Evolutionary conservation across 768 basidiomycete species (phyloP).

Genomic region (Coprinellus micaceus): DNA sequence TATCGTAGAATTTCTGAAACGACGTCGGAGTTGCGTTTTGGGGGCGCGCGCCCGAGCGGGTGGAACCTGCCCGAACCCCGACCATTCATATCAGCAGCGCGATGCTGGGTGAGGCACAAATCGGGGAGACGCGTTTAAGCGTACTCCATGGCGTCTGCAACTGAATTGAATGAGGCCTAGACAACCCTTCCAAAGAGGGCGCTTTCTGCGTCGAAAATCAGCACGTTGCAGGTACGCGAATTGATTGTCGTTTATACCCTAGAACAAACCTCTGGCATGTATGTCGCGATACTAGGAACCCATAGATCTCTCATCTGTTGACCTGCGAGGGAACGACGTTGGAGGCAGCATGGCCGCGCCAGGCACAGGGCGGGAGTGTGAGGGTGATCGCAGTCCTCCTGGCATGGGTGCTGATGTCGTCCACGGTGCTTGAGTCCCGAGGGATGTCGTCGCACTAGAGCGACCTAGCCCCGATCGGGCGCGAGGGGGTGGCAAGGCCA

Average conservation of each 20-base stretch:
- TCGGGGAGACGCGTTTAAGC: too few species aligned
- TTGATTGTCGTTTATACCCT: too few species aligned
- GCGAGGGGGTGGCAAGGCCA: not conserved
- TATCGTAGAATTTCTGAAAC: not conserved
- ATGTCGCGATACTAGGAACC: too few species aligned
- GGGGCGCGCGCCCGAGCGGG: too few species aligned
- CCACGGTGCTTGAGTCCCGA: constrained; percentile 3
- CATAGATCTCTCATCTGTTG: not conserved
- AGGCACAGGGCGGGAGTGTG: not conserved
- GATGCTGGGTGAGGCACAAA: too few species aligned
- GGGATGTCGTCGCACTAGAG: not conserved
- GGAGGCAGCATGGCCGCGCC: not conserved
- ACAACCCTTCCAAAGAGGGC: too few species aligned
- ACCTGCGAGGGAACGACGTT: not conserved
- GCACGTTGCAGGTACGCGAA: too few species aligned
- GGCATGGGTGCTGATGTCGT: not conserved
- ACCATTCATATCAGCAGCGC: not conserved
- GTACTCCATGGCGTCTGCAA: too few species aligned
- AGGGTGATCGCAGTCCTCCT: not conserved
- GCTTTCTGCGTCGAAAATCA: too few species aligned
- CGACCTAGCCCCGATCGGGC: not conserved
- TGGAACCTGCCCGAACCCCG: not conserved
- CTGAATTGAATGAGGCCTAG: too few species aligned
- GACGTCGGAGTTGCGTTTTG: too few species aligned
- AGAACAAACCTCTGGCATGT: not conserved